Conservation (phyloP, 2,329 filamentous ascomycete genomes). For the Alternaria sp. region DNA sequence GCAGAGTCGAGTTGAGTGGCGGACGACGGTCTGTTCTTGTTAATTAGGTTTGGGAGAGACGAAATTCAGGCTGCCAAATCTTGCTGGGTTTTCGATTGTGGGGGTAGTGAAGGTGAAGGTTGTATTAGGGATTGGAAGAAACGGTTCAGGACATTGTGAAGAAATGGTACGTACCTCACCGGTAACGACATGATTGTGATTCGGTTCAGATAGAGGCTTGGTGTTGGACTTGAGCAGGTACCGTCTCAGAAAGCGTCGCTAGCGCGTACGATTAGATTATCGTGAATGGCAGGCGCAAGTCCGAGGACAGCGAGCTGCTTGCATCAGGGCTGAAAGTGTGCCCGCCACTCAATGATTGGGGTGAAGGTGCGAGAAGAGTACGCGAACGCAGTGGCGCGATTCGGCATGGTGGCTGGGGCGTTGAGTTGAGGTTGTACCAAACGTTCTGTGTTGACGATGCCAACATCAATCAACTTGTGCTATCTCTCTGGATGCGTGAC, state of each 20-base stretch:
- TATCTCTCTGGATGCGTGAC: background rate
- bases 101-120: background rate
- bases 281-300: background rate
- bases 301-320: background rate
- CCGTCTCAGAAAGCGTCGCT: background rate
- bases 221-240: background rate
- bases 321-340: background rate
- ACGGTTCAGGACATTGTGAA: background rate
- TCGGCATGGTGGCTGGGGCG: constrained; percentile 5
- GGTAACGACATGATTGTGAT: constrained; percentile 37
- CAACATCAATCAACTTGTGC: background rate
- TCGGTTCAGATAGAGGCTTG: background rate
- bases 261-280: background rate
- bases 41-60: constrained; percentile 1
- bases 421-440: background rate
- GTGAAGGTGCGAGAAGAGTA: background rate
- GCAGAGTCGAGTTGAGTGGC: background rate
- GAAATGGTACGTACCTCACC: constrained; percentile 32
- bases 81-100: constrained; percentile 1
- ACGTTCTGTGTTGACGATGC: background rate
- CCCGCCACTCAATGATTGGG: background rate
- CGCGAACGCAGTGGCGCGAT: background rate
- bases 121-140: background rate
- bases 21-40: constrained; percentile 14
- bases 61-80: background rate